A percentile compares a stretch with the other conserved stretches of the same genome.
Evolutionary conservation across 139 green algal species (phyloP).

Genomic region (Chlorella sp.): DNA sequence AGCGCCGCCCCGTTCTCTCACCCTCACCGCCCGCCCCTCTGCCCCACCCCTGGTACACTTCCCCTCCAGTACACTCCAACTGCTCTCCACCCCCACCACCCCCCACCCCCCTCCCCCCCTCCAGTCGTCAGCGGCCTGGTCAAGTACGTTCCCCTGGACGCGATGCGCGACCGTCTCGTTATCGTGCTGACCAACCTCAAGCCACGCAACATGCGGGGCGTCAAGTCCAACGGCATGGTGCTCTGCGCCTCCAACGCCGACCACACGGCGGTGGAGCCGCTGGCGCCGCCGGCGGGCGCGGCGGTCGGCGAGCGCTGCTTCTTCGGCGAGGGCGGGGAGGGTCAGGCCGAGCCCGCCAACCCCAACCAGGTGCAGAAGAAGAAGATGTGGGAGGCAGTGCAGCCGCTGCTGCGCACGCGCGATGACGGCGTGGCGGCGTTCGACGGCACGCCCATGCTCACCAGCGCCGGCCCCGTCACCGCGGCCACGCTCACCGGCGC

Average conservation of each 20-base stretch:
- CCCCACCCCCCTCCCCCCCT: no score
- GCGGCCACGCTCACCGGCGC: conserved; percentile 48
- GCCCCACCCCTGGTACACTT: no score
- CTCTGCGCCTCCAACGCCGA: conserved; percentile 87
- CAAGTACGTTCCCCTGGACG: conserved; percentile 88
- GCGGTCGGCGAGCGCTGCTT: conserved; percentile 74
- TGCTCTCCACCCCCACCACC: no score
- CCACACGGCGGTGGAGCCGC: conserved; percentile 80
- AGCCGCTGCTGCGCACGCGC: conserved; percentile 66
- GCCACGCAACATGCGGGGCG: conserved; percentile 91
- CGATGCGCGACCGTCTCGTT: conserved; percentile 81
- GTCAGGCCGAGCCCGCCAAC: conserved; percentile 31
- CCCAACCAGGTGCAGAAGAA: conserved; percentile 83
- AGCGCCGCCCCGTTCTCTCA: no score
- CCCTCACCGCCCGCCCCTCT: no score
- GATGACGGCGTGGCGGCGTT: conserved; percentile 45
- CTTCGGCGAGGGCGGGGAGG: conserved; percentile 49
- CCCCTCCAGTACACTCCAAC: no score
- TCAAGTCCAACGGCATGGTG: conserved; percentile 88
- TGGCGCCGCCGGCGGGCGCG: conserved; percentile 75
- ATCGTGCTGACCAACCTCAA: conserved; percentile 95
- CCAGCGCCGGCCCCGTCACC: conserved; percentile 58
- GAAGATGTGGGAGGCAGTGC: conserved; percentile 80
- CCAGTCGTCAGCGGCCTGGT: conserved; percentile 92
- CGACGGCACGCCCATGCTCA: conserved; percentile 65